Base-by-base conservation (phyloP, 306 rosid genomes). In the Morella rubra region DNA sequence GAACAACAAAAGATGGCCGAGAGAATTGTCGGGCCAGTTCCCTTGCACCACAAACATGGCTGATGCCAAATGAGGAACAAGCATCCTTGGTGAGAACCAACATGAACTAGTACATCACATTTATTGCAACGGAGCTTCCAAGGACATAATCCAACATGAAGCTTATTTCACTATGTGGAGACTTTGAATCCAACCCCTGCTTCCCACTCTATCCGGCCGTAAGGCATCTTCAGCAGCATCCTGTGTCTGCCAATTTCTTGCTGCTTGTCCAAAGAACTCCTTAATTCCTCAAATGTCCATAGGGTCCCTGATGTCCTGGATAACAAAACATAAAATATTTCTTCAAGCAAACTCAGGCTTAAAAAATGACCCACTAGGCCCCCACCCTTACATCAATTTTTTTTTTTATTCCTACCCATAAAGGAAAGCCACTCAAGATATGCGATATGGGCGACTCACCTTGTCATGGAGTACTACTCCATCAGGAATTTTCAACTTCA, bases 401-500 rank as follows among this genome's bases (percentile, higher is more conserved):
- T 44, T 42, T 56, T 22, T 69, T 74, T 50, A 37, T 45, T 78
- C 44, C 42, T 12, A 44, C 41, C 44, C 55, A 70, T 1, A 19
- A 10, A 13, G 72, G 58, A 47, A 79, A 24, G 54, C 41, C 41
- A 6, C 56, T 76, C 3, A 52, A 76, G 27, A 65, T 51, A n/a
- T 6, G 12, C 51, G 40, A 44, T 20, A 40, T 15, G 24, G 72
- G 69, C 42, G 44, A 58, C 24, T 61, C 73, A 87, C 97, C 97
- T 88, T 81, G 76, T 88, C 89, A 71, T 85, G 90, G 65, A 92
- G 79, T 49, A 87, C 84, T 3, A 53, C 81, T 56, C 93, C 90
- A 65, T 87, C 90, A 0, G 97, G 92, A 72, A 92, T 90, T 87
- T 92, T 92, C 85, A 90, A 73, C 71, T 83, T 88, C 77, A 75